Percentiles rank a stretch among this genome's conserved stretches.
These are phyloP conservation scores for Aureobasidium musti DNA, from an alignment of 2,329 filamentous ascomycete species.

Conservation along the genomic window DNA sequence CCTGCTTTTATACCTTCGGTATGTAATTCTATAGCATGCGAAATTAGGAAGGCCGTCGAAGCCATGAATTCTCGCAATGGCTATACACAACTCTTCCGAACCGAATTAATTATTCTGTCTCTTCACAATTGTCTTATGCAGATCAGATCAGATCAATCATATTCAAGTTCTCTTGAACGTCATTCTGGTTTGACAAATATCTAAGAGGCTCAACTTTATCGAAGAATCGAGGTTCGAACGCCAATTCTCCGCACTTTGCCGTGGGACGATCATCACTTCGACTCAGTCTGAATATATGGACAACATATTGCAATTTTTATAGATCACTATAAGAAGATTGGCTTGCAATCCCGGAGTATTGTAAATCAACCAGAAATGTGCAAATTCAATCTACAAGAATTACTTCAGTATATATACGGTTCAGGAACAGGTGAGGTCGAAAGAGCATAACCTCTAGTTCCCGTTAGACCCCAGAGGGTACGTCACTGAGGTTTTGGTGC, in stretches of 20 bases:
- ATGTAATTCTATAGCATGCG: too few relatives aligned
- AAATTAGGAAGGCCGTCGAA: too few relatives aligned
- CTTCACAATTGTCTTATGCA: not conserved
- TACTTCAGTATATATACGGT: not conserved
- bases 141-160: not conserved
- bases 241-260: slow-evolving; percentile 11
- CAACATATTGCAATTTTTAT: not conserved
- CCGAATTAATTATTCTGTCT: not conserved
- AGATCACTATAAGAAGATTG: not conserved
- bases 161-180: not conserved
- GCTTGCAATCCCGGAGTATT: not conserved
- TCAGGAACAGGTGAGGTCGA: slow-evolving; percentile 11
- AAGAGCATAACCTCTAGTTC: slow-evolving; percentile 18
- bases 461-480: slow-evolving; percentile 3
- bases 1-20: too few relatives aligned
- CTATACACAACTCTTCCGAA: not conserved
- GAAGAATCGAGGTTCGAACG: slow-evolving; percentile 10
- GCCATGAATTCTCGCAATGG: not conserved
- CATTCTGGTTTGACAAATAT: slow-evolving; percentile 7
- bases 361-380: not conserved
- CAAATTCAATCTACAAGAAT: too few relatives aligned
- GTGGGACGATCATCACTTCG: slow-evolving; percentile 5
- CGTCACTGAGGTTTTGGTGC: slow-evolving; percentile 10
- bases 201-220: slow-evolving; percentile 14
- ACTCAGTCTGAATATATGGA: not conserved